Evolutionary conservation across 768 basidiomycete genomes (phyloP).

Genomic region (Boletales sp.): DNA sequence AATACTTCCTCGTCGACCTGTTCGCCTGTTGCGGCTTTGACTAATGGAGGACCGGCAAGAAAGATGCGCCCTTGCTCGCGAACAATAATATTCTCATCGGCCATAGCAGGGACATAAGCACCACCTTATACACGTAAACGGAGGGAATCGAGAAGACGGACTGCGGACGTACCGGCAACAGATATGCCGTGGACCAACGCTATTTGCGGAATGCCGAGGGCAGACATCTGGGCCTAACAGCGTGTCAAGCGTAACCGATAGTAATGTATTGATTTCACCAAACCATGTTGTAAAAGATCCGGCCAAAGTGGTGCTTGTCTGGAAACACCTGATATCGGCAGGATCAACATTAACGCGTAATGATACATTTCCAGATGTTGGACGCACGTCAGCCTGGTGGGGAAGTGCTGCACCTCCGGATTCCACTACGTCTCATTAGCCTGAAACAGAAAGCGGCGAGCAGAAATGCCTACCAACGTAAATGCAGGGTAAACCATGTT

Average conservation of each 20-base stretch:
- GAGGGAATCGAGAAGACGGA: conserved; percentile 1
- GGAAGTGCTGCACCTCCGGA: conserved; percentile 92
- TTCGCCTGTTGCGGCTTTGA: conserved; percentile 93
- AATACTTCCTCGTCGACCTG: conserved; percentile 89
- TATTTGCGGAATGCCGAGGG: conserved; percentile 86
- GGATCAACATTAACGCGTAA: conserved; percentile 1
- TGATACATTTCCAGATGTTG: background rate
- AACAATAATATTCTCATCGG: conserved; percentile 90
- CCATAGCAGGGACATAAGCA: conserved; percentile 95
- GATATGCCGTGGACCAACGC: conserved; percentile 93
- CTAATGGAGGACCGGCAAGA: conserved; percentile 90
- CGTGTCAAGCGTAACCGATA: conserved; percentile 7
- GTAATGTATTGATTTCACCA: conserved; percentile 1
- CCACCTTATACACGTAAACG: conserved; percentile 49
- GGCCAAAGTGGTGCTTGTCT: conserved; percentile 92
- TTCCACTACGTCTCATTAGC: conserved; percentile 57
- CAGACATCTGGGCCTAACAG: conserved; percentile 84
- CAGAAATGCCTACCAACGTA: conserved; percentile 68
- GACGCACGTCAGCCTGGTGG: conserved; percentile 73
- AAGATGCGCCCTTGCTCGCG: conserved; percentile 92
- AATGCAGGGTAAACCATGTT: conserved; percentile 86
- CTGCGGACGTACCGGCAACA: conserved; percentile 59
- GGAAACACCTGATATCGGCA: conserved; percentile 63
- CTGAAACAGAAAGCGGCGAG: background rate
- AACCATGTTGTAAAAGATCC: conserved; percentile 98